Base-by-base conservation (phyloP, 106 monocot species). In the Hemerocallis citrina region DNA sequence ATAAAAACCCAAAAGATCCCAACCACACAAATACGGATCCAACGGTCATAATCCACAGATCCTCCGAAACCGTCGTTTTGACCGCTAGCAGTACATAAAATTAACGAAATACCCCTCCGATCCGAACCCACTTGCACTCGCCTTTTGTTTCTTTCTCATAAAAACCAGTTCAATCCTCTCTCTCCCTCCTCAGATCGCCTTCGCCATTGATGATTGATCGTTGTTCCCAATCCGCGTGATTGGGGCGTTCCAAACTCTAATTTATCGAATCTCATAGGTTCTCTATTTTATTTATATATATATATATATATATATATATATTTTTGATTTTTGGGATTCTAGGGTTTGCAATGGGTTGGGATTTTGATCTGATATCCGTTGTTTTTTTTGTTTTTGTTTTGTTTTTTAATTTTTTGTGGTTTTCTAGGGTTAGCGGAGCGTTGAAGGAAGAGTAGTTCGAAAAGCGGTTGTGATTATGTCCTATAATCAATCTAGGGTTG, bases 391-490 rank as follows among this genome's bases (percentile, higher is more conserved):
- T n/a, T n/a, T n/a, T n/a, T n/a, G n/a, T n/a, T n/a, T n/a, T n/a
- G n/a, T n/a, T n/a, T n/a, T n/a, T n/a, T n/a, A n/a, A n/a, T n/a
- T n/a, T n/a, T n/a, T n/a, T n/a, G n/a, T n/a, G n/a, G n/a, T n/a
- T n/a, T n/a, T n/a, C n/a, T n/a, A n/a, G n/a, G n/a, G n/a, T n/a
- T n/a, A n/a, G n/a, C n/a, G n/a, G n/a, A n/a, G n/a, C n/a, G n/a
- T n/a, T n/a, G n/a, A n/a, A n/a, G n/a, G n/a, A n/a, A n/a, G n/a
- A n/a, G n/a, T n/a, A n/a, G n/a, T n/a, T n/a, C n/a, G n/a, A n/a
- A 36, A 34, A 57, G 57, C 21, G 20, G 19, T 35, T 1, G 57
- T 57, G 36, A 35, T 57, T 57, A 57, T 57, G 57, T 57, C 57
- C 34, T 22, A 57, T 36, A 20, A 57, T 57, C 57, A 57, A 36